These are phyloP conservation scores for Cardiosporidium cionae DNA, from an alignment of 169 alveolate genomes.

Conservation along the genomic window DNA sequence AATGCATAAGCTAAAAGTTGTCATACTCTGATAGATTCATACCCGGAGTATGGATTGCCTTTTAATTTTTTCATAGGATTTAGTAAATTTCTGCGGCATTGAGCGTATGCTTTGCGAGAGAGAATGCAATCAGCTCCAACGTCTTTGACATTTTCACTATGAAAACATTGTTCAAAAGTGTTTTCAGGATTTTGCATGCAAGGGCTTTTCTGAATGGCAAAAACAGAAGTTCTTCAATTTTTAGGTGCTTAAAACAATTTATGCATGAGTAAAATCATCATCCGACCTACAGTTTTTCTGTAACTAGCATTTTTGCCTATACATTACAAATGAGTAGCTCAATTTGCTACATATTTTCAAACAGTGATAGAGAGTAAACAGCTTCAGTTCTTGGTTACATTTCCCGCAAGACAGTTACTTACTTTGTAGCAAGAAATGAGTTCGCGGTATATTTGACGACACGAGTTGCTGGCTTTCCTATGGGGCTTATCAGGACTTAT, in stretches of 20 bases:
- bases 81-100: conserved; percentile 58
- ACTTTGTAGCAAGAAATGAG: conserved; percentile 61
- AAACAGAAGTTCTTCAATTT: neutral
- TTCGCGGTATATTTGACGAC: conserved; percentile 52
- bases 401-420: too few species aligned
- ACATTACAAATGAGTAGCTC: neutral
- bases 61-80: conserved; percentile 48
- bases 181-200: conserved; percentile 47
- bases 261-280: neutral
- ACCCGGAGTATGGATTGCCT: conserved; percentile 41
- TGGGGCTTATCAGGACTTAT: conserved; percentile 60
- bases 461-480: conserved; percentile 64
- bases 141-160: conserved; percentile 49
- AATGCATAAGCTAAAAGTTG: too few species aligned
- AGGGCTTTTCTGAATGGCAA: conserved; percentile 26
- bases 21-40: too few species aligned
- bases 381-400: neutral
- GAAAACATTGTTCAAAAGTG: conserved; percentile 55
- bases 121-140: conserved; percentile 59
- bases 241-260: too few species aligned
- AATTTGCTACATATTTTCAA: neutral
- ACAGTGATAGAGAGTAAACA: neutral
- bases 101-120: conserved; percentile 57
- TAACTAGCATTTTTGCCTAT: neutral
- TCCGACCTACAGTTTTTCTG: neutral